Evolutionary conservation across 371 early-diverging fungal species (phyloP).

Genomic region (Capillidium rhysosporum): DNA sequence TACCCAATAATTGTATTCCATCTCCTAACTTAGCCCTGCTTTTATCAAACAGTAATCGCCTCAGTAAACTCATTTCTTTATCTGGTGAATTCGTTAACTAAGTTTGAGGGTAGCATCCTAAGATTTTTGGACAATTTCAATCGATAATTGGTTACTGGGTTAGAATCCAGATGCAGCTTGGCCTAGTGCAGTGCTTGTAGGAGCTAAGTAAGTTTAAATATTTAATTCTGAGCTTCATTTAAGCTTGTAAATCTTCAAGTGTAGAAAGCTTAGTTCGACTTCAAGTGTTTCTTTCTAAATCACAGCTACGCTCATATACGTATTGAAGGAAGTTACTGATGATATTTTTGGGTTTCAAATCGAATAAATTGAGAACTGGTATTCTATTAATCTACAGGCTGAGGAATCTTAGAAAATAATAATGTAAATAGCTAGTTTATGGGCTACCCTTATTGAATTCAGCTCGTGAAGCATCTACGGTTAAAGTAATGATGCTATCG

Average conservation of each 20-base stretch:
- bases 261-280: slow-evolving; percentile 14
- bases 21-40: slow-evolving; percentile 35
- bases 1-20: slow-evolving; percentile 30
- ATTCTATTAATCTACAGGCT: slow-evolving; percentile 80
- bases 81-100: slow-evolving; percentile 35
- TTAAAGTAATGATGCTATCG: slow-evolving; percentile 18
- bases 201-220: slow-evolving; percentile 56
- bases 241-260: slow-evolving; percentile 15
- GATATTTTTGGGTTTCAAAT: slow-evolving; percentile 86
- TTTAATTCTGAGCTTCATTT: slow-evolving; percentile 39
- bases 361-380: slow-evolving; percentile 83
- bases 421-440: slow-evolving; percentile 56
- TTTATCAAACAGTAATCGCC: slow-evolving; percentile 54
- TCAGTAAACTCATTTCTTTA: slow-evolving; percentile 40
- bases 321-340: slow-evolving; percentile 97
- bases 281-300: slow-evolving; percentile 41
- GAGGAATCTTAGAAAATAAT: slow-evolving; percentile 88
- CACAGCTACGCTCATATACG: slow-evolving; percentile 67
- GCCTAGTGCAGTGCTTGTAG: slow-evolving; percentile 51
- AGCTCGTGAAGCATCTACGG: no score
- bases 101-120: slow-evolving; percentile 43
- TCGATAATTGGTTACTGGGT: slow-evolving; percentile 67
- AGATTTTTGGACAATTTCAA: slow-evolving; percentile 59
- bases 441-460: slow-evolving; percentile 49
- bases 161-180: slow-evolving; percentile 55